Percentiles rank a stretch among this genome's conserved stretches.
These are phyloP conservation scores for Yarrowia divulgata DNA, from an alignment of 805 yeast genomes.

Conservation along the genomic window DNA sequence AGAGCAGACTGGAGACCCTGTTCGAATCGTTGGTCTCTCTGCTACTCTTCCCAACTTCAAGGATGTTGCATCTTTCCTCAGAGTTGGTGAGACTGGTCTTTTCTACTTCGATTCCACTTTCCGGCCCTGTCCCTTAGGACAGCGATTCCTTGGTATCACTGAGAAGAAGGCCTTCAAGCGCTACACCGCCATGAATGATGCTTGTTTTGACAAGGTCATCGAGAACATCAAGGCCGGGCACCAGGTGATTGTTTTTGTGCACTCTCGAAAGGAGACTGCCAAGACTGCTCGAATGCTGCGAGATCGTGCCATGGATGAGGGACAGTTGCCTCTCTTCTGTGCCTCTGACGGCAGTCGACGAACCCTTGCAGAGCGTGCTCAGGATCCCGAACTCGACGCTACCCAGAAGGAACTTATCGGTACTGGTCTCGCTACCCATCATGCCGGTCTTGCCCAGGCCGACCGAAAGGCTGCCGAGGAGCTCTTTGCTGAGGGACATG, in stretches of 20 bases:
- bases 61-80: slow-evolving; percentile 84
- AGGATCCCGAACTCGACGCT: slow-evolving; percentile 49
- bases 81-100: slow-evolving; percentile 69
- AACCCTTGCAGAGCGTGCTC: slow-evolving; percentile 66
- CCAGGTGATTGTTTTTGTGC: slow-evolving; percentile 90
- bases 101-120: slow-evolving; percentile 83
- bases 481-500: slow-evolving; percentile 83
- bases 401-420: slow-evolving; percentile 55
- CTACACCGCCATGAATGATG: slow-evolving; percentile 84
- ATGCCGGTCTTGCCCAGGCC: slow-evolving; percentile 79
- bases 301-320: slow-evolving; percentile 65
- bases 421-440: slow-evolving; percentile 86
- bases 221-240: slow-evolving; percentile 62
- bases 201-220: slow-evolving; percentile 79
- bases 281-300: slow-evolving; percentile 80
- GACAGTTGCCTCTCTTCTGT: slow-evolving; percentile 56
- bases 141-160: slow-evolving; percentile 85
- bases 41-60: slow-evolving; percentile 90
- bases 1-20: slow-evolving; percentile 56
- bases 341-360: slow-evolving; percentile 47
- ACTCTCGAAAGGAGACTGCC: slow-evolving; percentile 89
- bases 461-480: slow-evolving; percentile 86
- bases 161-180: slow-evolving; percentile 81
- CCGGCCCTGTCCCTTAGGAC: slow-evolving; percentile 92
- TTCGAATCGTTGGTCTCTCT: slow-evolving; percentile 83